Base-by-base conservation (phyloP, 306 rosid species). In the Gleditsia sinensis region DNA sequence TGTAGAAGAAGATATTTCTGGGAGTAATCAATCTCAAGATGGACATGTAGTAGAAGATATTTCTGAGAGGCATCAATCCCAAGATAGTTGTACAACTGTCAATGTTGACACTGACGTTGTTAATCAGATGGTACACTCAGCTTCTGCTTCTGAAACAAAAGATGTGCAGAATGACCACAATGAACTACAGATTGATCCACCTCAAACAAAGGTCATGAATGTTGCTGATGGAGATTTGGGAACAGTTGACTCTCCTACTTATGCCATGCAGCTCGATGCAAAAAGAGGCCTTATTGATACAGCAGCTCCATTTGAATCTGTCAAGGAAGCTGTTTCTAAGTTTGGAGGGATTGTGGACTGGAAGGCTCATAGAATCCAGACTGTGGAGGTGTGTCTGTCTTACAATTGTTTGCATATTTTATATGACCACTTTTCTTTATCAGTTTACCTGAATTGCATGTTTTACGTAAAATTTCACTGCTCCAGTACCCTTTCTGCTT, bases 271-370 rank as follows among this genome's bases (percentile, higher is more conserved):
- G 73, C 64, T 48, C 72, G 81, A 82, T 68, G 73, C 48, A 42
- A 87, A 74, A 85, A 90, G 87, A 82, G 86, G 88, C 68, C 74
- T 80, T 62, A 90, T 95, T 67, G 98, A 95, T 85, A 90, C 99
- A 23, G 74, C 92, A n/a, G 80, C 97, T 59, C 99, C 99, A 28
- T 87, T 95, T 81, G 98, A 95, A 77, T 95, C 99, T 62, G 99
- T 95, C 75, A 92, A 95, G 84, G 97, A 87, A 83, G 99, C 97
- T 62, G 99, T 95, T 77, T 90, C 99, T 54, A 95, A 90, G 80
- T 92, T 87, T 82, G 99, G 99, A 79, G 98, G 98, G 67, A 95
- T 92, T 87, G 96, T 92, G 70, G 98, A 95, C 80, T 95, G 99
- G 99, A 95, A 95, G 84, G 98, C 98, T 63, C 99, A 95, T 69